phyloP scores from a whole-genome alignment of 2,329 filamentous ascomycete species.

The Aspergillus sp. region DNA sequence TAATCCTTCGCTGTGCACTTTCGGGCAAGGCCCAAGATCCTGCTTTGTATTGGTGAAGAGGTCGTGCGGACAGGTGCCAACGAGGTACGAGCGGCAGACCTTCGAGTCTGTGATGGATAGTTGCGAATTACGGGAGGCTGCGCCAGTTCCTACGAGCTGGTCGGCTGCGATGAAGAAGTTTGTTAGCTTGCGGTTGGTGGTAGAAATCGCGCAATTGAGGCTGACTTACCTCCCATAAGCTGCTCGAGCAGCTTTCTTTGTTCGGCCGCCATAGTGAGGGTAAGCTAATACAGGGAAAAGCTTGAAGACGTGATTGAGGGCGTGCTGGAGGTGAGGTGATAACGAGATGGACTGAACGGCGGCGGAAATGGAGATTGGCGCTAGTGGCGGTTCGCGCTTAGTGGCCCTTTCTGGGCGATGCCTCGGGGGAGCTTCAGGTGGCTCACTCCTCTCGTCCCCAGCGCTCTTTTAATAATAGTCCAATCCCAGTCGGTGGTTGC shows the following conservation, averaged over 20 bases:
- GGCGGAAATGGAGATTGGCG: conserved; percentile 23
- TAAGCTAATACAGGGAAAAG: background rate
- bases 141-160: conserved; percentile 75
- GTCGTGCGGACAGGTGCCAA: conserved; percentile 93
- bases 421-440: background rate
- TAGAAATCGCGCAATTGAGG: conserved; percentile 2
- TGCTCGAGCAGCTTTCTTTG: conserved; percentile 98
- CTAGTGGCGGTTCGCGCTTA: conserved; percentile 28
- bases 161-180: conserved; percentile 41
- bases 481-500: background rate
- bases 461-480: background rate
- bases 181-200: conserved; percentile 25
- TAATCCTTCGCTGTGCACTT: conserved; percentile 82
- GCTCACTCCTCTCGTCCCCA: background rate
- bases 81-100: conserved; percentile 91
- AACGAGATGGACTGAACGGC: conserved; percentile 6
- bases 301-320: background rate
- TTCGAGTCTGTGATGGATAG: conserved; percentile 88
- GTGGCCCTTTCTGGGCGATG: conserved; percentile 10
- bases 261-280: conserved; percentile 78
- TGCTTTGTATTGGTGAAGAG: conserved; percentile 99
- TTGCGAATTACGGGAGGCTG: conserved; percentile 72
- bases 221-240: conserved; percentile 60
- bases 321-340: background rate
- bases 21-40: conserved; percentile 86